Evolutionary conservation across 2,329 filamentous ascomycete species (phyloP).

Genomic region (Cytospora paraplurivora): DNA sequence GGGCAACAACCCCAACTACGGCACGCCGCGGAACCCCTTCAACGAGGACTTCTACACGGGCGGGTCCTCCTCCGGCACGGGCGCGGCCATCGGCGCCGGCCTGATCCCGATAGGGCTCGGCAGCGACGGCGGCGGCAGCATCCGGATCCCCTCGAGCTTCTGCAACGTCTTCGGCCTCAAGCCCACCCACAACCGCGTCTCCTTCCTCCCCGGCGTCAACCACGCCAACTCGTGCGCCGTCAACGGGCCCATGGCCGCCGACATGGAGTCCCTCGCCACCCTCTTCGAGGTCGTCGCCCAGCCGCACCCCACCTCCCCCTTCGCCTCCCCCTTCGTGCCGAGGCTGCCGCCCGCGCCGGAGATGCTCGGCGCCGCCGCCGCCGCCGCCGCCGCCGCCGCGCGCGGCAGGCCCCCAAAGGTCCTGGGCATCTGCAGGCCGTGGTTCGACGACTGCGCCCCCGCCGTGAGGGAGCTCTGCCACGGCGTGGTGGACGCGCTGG

Average conservation of each 20-base stretch:
- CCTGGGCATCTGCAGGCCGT: constrained; percentile 65
- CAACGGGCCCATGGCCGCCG: constrained; percentile 67
- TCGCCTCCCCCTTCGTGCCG: constrained; percentile 42
- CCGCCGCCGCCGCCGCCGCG: too few relatives aligned
- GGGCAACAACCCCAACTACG: constrained; percentile 72
- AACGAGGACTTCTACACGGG: constrained; percentile 74
- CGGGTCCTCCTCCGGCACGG: constrained; percentile 74
- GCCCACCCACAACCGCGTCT: constrained; percentile 67
- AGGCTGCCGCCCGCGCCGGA: constrained; percentile 34
- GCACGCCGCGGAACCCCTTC: constrained; percentile 76
- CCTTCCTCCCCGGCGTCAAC: constrained; percentile 59
- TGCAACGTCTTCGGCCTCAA: constrained; percentile 78
- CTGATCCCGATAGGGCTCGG: constrained; percentile 73
- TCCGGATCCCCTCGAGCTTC: constrained; percentile 71
- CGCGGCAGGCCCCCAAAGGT: constrained; percentile 48
- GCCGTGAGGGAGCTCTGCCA: constrained; percentile 46
- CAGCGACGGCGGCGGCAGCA: constrained; percentile 72
- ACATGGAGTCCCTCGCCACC: constrained; percentile 66
- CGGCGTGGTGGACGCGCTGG: constrained; percentile 54
- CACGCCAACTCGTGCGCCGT: constrained; percentile 65
- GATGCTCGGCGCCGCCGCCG: constrained; percentile 28
- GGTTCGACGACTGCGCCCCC: constrained; percentile 56
- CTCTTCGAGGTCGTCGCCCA: constrained; percentile 65
- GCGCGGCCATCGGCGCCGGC: constrained; percentile 69
- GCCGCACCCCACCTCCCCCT: constrained; percentile 62